These are phyloP conservation scores for Ogataea siamensis DNA, from an alignment of 805 yeast genomes.

Conservation along the genomic window DNA sequence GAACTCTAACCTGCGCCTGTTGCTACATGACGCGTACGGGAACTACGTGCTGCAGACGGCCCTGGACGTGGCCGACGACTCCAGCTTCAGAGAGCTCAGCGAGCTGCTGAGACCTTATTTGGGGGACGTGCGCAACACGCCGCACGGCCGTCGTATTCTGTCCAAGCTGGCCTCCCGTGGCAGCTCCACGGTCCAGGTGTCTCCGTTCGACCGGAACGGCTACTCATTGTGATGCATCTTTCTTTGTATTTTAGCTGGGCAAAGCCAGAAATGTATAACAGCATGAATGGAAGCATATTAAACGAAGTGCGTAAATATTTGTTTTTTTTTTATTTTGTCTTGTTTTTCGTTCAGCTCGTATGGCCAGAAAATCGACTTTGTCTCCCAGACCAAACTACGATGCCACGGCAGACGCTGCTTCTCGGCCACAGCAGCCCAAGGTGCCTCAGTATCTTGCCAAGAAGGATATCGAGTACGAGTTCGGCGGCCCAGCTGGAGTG, in stretches of 20 bases:
- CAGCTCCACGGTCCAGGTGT: conserved; percentile 22
- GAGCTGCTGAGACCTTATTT: conserved; percentile 68
- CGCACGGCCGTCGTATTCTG: conserved; percentile 92
- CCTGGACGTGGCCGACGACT: conserved; percentile 51
- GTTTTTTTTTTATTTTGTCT: conserved; percentile 1
- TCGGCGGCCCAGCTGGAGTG: conserved; percentile 92
- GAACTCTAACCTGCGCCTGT: conserved; percentile 35
- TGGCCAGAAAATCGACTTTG: conserved; percentile 2
- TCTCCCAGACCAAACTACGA: conserved; percentile 1
- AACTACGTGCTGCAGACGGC: conserved; percentile 60
- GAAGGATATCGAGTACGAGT: conserved; percentile 60
- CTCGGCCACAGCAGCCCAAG: background rate
- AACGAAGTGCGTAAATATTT: background rate
- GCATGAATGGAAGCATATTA: conserved; percentile 12
- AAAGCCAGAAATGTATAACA: conserved; percentile 14
- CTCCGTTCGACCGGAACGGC: conserved; percentile 8
- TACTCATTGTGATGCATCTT: conserved; percentile 18
- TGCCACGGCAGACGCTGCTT: conserved; percentile 3
- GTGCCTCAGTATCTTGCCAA: conserved; percentile 4
- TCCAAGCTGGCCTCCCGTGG: conserved; percentile 48
- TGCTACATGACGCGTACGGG: conserved; percentile 58
- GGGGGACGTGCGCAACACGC: conserved; percentile 80
- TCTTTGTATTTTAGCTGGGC: conserved; percentile 22
- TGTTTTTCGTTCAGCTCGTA: conserved; percentile 8
- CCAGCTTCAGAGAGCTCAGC: conserved; percentile 54